A percentile compares a stretch with the other conserved stretches of the same genome.
Evolutionary conservation across 371 early-diverging fungal genomes (phyloP).

Genomic region (Syncephalis fuscata): DNA sequence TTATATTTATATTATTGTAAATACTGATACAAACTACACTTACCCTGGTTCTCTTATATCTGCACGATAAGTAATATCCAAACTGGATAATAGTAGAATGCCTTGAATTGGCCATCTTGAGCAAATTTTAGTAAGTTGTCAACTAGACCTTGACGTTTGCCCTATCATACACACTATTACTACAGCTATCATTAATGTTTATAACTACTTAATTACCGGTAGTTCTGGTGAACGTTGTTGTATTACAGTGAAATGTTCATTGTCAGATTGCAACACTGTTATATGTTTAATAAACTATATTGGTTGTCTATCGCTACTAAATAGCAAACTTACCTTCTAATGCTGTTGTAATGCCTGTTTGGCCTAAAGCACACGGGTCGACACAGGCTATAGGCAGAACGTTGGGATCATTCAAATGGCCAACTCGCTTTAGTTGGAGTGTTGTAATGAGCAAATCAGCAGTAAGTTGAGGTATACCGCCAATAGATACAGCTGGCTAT

Average conservation of each 20-base stretch:
- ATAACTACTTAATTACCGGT: background rate
- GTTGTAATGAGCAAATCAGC: constrained; percentile 54
- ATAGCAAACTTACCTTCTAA: constrained; percentile 22
- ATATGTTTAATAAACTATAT: too few species aligned
- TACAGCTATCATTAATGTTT: background rate
- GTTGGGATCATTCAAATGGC: constrained; percentile 28
- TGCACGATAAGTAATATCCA: constrained; percentile 44
- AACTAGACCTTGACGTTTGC: constrained; percentile 13
- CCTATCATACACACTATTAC: constrained; percentile 3
- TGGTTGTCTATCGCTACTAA: background rate
- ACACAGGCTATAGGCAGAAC: constrained; percentile 14
- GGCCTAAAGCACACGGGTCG: constrained; percentile 22
- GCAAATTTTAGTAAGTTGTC: constrained; percentile 31
- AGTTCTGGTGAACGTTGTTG: constrained; percentile 25
- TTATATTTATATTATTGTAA: background rate
- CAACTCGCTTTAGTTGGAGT: constrained; percentile 37
- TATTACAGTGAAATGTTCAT: constrained; percentile 28
- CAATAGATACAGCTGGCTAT: constrained; percentile 58
- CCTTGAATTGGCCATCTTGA: constrained; percentile 21
- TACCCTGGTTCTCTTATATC: constrained; percentile 42
- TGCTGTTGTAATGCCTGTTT: constrained; percentile 17
- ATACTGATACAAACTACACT: background rate
- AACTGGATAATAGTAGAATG: constrained; percentile 41
- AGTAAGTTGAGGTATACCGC: constrained; percentile 60
- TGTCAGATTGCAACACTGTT: constrained; percentile 34